Evolutionary conservation across 495 filamentous ascomycete species (phyloP).

Genomic region (Aspergillus affinis): DNA sequence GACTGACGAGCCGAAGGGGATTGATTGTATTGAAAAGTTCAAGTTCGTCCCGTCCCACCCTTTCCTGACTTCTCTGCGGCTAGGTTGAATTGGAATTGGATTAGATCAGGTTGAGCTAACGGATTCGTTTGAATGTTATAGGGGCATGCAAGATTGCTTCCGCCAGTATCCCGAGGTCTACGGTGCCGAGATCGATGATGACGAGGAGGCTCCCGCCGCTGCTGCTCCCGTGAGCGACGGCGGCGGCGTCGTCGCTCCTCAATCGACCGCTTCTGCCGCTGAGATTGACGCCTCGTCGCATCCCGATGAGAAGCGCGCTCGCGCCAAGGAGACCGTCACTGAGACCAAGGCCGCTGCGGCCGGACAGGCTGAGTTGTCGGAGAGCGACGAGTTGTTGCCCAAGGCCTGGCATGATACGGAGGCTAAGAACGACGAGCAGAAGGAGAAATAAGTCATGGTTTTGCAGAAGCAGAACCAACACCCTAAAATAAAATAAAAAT

Average conservation of each 20-base stretch:
- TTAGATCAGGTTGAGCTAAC: not conserved
- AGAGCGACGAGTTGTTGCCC: constrained; percentile 47
- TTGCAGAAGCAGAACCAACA: not conserved
- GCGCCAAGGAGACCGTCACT: constrained; percentile 25
- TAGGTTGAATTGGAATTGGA: not conserved
- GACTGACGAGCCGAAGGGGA: constrained; percentile 93
- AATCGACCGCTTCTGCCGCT: constrained; percentile 16
- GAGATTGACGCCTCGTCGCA: constrained; percentile 22
- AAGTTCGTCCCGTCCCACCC: constrained; percentile 58
- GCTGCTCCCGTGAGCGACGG: constrained; percentile 21
- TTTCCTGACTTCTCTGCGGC: not conserved
- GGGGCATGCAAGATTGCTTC: constrained; percentile 97
- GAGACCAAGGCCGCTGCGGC: constrained; percentile 25
- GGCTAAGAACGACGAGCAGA: constrained; percentile 28
- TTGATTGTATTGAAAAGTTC: constrained; percentile 98
- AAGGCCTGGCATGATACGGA: constrained; percentile 53
- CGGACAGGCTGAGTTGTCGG: constrained; percentile 28
- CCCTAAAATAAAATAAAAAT: not conserved
- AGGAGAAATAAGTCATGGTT: constrained; percentile 27
- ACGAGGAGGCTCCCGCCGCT: constrained; percentile 55
- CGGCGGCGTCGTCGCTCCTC: constrained; percentile 16
- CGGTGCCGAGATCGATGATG: constrained; percentile 82
- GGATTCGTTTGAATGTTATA: constrained; percentile 30
- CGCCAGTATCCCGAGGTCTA: constrained; percentile 86
- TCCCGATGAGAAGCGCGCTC: constrained; percentile 28